Conservation (phyloP, 2,329 filamentous ascomycete genomes). For the Xylaria sp. region DNA sequence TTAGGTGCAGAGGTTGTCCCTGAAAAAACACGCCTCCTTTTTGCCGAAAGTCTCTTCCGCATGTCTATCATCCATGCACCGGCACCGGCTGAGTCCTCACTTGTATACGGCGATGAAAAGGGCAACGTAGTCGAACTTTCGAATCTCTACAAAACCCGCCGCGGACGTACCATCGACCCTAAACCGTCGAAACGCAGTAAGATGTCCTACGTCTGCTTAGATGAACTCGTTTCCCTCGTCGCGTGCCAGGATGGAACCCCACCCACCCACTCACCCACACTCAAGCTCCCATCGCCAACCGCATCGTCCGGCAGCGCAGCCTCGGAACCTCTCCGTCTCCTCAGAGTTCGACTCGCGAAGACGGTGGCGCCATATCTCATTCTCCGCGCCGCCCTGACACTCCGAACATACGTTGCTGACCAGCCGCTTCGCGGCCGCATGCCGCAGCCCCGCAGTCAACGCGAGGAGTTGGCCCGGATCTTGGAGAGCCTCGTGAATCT, state of each 20-base stretch:
- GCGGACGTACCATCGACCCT: constrained; percentile 67
- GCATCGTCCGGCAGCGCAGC: constrained; percentile 20
- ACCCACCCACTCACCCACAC: constrained; percentile 39
- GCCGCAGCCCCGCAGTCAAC: constrained; percentile 78
- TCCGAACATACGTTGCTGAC: constrained; percentile 85
- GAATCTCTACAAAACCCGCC: constrained; percentile 58
- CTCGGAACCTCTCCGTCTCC: constrained; percentile 30
- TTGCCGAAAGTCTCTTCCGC: constrained; percentile 70
- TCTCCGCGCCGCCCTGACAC: constrained; percentile 69
- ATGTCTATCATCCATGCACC: constrained; percentile 75
- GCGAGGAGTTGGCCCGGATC: constrained; percentile 70
- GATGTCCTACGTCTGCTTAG: constrained; percentile 76
- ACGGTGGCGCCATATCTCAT: constrained; percentile 77
- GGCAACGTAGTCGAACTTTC: constrained; percentile 47
- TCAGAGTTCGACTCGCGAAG: constrained; percentile 60
- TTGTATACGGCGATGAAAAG: constrained; percentile 46
- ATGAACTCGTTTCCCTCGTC: constrained; percentile 70
- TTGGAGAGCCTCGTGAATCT: constrained; percentile 62
- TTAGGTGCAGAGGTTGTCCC: constrained; percentile 63
- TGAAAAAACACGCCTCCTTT: constrained; percentile 62
- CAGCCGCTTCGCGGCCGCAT: constrained; percentile 83
- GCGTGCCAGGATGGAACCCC: constrained; percentile 41
- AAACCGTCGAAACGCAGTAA: constrained; percentile 58
- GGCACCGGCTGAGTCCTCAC: constrained; percentile 47
- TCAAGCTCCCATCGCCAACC: constrained; percentile 34